Conservation (phyloP, 768 basidiomycete species). For the Podaxis pistillaris region DNA sequence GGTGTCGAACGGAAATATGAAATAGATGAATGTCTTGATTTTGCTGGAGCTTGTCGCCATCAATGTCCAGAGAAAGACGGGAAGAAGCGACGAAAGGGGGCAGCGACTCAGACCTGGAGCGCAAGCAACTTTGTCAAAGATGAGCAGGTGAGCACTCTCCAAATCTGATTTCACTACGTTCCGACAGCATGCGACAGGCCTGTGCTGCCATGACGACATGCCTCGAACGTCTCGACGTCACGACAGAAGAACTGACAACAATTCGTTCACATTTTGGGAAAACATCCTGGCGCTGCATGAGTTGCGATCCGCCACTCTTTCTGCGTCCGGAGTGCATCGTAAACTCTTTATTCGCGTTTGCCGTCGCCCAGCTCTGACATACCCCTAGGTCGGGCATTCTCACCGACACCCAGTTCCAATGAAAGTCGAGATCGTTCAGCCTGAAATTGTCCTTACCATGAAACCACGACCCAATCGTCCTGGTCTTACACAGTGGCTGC, state of each 20-base stretch:
- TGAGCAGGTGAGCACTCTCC: constrained; percentile 41
- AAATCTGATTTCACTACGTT: not conserved
- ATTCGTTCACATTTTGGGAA: constrained; percentile 19
- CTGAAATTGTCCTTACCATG: constrained; percentile 8
- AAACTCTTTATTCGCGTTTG: constrained; percentile 16
- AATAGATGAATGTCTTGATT: constrained; percentile 50
- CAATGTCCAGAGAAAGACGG: constrained; percentile 41
- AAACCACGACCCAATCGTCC: constrained; percentile 12
- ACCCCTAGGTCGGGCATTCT: constrained; percentile 56
- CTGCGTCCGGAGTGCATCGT: constrained; percentile 51
- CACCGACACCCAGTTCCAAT: constrained; percentile 57
- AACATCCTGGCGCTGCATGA: constrained; percentile 37
- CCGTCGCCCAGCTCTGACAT: not conserved
- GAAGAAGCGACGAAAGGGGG: constrained; percentile 20
- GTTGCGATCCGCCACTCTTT: constrained; percentile 48
- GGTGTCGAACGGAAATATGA: constrained; percentile 30
- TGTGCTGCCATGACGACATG: constrained; percentile 39
- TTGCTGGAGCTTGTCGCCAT: constrained; percentile 58
- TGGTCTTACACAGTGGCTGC: constrained; percentile 14
- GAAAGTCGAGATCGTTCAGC: constrained; percentile 31
- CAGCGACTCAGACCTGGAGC: constrained; percentile 39
- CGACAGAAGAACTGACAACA: constrained; percentile 28
- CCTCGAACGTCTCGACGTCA: constrained; percentile 28
- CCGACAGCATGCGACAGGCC: constrained; percentile 35
- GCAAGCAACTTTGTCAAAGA: constrained; percentile 57